Conservation (phyloP, 768 basidiomycete species). For the Boletus rex-veris region DNA sequence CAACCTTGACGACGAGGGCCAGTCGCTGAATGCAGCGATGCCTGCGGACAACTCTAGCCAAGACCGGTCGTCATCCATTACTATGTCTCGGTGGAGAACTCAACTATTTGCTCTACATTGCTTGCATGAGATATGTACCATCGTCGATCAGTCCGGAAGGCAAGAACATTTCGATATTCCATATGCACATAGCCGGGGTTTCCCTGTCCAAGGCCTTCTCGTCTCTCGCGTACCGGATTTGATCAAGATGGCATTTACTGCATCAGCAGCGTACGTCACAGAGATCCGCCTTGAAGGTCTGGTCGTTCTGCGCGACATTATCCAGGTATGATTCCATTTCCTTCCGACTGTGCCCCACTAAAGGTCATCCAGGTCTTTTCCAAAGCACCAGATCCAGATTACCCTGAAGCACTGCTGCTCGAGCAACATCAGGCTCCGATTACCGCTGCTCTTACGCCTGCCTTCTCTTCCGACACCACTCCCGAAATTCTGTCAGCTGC, state of each 20-base stretch:
- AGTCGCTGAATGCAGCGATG: constrained; percentile 73
- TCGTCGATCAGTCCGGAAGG: constrained; percentile 67
- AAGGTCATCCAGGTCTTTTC: constrained; percentile 69
- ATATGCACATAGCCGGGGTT: constrained; percentile 59
- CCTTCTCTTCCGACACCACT: constrained; percentile 92
- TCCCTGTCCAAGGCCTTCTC: constrained; percentile 60
- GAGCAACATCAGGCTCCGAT: constrained; percentile 99
- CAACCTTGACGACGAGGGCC: constrained; percentile 86
- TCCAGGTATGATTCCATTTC: constrained; percentile 55
- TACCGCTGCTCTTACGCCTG: constrained; percentile 93
- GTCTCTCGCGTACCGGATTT: constrained; percentile 87
- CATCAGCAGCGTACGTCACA: constrained; percentile 93
- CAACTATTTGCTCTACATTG: constrained; percentile 94
- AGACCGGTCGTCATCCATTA: constrained; percentile 35
- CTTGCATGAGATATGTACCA: constrained; percentile 81
- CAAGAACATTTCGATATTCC: constrained; percentile 81
- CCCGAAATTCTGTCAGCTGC: constrained; percentile 94
- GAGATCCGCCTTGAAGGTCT: constrained; percentile 92
- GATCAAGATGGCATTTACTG: constrained; percentile 97
- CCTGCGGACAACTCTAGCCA: constrained; percentile 28
- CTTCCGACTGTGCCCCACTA: neutral
- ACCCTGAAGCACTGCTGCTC: constrained; percentile 81
- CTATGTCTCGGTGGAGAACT: constrained; percentile 90
- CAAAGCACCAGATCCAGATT: constrained; percentile 84
- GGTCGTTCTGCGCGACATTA: constrained; percentile 85